Percentiles rank a stretch among this genome's conserved stretches.
These are phyloP conservation scores for Picochlorum sp. DNA, from an alignment of 139 green algal genomes.

Conservation along the genomic window DNA sequence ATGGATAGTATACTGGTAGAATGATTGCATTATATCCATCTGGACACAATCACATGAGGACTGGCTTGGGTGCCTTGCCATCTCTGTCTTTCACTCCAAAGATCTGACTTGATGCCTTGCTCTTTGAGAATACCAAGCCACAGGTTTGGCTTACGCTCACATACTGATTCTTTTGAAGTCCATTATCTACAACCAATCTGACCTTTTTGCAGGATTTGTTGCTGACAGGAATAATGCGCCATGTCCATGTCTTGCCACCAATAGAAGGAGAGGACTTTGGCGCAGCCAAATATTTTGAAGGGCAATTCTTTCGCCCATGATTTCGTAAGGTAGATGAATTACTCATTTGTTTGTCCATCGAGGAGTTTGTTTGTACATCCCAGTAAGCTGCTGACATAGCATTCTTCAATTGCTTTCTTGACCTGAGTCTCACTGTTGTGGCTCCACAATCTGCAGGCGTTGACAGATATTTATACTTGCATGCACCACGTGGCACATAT, in stretches of 20 bases:
- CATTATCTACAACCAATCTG: not conserved
- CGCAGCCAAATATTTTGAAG: constrained; percentile 5
- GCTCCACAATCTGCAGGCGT: not conserved
- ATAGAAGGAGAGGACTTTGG: constrained; percentile 2
- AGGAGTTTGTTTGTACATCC: not conserved
- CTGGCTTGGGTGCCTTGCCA: not conserved
- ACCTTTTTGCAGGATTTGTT: constrained; percentile 1
- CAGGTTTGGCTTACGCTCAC: not conserved
- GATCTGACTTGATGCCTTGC: constrained; percentile 4
- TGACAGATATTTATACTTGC: constrained; percentile 4
- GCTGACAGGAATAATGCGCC: constrained; percentile 1
- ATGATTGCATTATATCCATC: not conserved
- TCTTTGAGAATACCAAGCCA: not conserved
- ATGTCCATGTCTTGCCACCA: not conserved
- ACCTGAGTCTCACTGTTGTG: not conserved
- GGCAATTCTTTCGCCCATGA: not conserved
- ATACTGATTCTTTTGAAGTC: constrained; percentile 3
- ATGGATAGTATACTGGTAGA: not conserved
- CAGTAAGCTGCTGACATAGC: not conserved
- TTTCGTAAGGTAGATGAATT: constrained; percentile 1
- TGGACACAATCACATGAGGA: not conserved
- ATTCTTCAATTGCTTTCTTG: constrained; percentile 1
- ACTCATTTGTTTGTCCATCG: not conserved
- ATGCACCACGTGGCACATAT: not conserved
- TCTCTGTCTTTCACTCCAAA: constrained; percentile 1